Conservation (phyloP, 1,139 yeast genomes). For the Scheffersomyces segobiensis region DNA sequence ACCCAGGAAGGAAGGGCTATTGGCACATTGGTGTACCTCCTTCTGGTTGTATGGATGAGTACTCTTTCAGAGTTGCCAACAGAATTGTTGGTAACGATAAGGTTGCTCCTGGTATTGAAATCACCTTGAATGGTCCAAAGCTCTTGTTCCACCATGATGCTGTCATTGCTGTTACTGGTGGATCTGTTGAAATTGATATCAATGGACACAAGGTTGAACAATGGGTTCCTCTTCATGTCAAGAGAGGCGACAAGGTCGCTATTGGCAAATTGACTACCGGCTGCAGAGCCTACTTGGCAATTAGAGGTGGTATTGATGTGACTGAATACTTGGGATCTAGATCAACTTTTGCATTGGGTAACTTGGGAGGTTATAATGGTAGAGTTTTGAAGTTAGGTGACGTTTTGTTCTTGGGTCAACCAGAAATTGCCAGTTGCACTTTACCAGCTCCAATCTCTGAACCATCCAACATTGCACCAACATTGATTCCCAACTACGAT, state of each 20-base stretch:
- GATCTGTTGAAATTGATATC: slow-evolving; percentile 63
- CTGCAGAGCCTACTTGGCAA: slow-evolving; percentile 85
- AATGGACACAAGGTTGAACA: slow-evolving; percentile 56
- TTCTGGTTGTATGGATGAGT: slow-evolving; percentile 96
- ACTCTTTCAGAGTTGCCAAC: slow-evolving; percentile 86
- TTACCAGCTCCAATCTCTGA: slow-evolving; percentile 70
- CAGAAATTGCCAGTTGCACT: slow-evolving; percentile 64
- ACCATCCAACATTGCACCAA: slow-evolving; percentile 57
- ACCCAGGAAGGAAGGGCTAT: slow-evolving; percentile 85
- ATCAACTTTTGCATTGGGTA: slow-evolving; percentile 93
- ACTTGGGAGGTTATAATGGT: slow-evolving; percentile 93
- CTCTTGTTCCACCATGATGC: slow-evolving; percentile 79
- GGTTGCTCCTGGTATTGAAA: slow-evolving; percentile 85
- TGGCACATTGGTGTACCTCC: slow-evolving; percentile 98
- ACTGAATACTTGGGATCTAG: slow-evolving; percentile 94
- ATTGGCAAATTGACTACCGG: slow-evolving; percentile 81
- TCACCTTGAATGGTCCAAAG: slow-evolving; percentile 85
- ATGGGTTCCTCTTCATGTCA: slow-evolving; percentile 70
- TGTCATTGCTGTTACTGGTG: slow-evolving; percentile 84
- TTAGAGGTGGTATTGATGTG: slow-evolving; percentile 92
- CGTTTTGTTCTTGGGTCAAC: slow-evolving; percentile 81
- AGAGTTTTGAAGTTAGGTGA: slow-evolving; percentile 90
- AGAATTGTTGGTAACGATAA: slow-evolving; percentile 83
- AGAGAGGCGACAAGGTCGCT: slow-evolving; percentile 73
- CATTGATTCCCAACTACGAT: slow-evolving; percentile 57